Evolutionary conservation across 495 filamentous ascomycete species (phyloP).

Genomic region (Aspergillus bertholletiae): DNA sequence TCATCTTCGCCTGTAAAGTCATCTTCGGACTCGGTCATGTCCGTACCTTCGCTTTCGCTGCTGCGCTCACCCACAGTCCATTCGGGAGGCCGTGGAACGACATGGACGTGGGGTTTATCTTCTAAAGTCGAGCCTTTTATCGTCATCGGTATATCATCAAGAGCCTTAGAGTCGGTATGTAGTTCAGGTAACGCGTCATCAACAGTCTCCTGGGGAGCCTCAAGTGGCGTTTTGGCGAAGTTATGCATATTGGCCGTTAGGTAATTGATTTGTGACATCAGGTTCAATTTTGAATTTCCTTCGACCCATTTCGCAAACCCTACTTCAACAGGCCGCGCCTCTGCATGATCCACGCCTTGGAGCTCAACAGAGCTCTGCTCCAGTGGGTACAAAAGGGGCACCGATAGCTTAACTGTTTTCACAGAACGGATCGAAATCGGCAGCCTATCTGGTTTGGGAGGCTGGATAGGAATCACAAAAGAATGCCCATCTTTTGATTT

Average conservation of each 20-base stretch:
- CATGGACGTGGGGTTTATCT: slow-evolving; percentile 62
- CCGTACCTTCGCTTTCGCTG: slow-evolving; percentile 32
- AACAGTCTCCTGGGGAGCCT: slow-evolving; percentile 16
- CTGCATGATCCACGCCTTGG: slow-evolving; percentile 56
- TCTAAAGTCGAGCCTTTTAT: slow-evolving; percentile 21
- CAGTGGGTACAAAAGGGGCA: slow-evolving; percentile 72
- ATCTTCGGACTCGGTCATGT: slow-evolving; percentile 37
- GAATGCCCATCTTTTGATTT: slow-evolving; percentile 67
- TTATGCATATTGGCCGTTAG: slow-evolving; percentile 69
- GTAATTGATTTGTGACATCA: slow-evolving; percentile 77
- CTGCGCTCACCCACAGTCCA: slow-evolving; percentile 55
- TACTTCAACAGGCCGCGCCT: slow-evolving; percentile 58
- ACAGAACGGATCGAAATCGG: slow-evolving; percentile 60
- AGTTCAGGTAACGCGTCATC: slow-evolving; percentile 18
- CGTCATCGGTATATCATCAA: slow-evolving; percentile 11
- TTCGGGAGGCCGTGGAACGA: slow-evolving; percentile 80
- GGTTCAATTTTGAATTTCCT: slow-evolving; percentile 54
- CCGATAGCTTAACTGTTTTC: slow-evolving; percentile 62
- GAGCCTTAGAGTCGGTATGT: slow-evolving; percentile 4
- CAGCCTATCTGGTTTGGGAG: slow-evolving; percentile 57
- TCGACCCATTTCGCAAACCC: slow-evolving; percentile 59
- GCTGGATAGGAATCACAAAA: slow-evolving; percentile 71
- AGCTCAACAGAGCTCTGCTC: slow-evolving; percentile 65
- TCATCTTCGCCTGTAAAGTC: slow-evolving; percentile 47
- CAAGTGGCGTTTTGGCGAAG: slow-evolving; percentile 53